Evolutionary conservation across 1,284 basidiomycete genomes (phyloP).

Genomic region (Athelia psychrophila): DNA sequence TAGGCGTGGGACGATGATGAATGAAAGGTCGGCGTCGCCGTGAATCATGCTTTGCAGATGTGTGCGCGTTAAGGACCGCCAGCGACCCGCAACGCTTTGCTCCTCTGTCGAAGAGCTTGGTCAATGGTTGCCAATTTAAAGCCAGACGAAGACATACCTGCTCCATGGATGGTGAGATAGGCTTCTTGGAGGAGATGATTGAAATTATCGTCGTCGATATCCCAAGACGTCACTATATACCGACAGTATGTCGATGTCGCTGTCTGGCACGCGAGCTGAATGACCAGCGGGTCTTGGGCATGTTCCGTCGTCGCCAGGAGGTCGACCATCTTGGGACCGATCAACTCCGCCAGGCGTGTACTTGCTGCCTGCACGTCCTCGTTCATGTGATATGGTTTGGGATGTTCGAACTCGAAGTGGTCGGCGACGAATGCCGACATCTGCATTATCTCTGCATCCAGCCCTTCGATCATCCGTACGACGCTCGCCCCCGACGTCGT

Average conservation of each 20-base stretch:
- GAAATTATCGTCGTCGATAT: slow-evolving; percentile 34
- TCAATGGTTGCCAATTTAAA: slow-evolving; percentile 1
- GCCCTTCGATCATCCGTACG: slow-evolving; percentile 36
- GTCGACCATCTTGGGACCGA: slow-evolving; percentile 33
- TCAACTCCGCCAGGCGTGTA: slow-evolving; percentile 28
- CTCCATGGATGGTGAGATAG: slow-evolving; percentile 41
- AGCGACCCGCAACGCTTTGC: slow-evolving; percentile 48
- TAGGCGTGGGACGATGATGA: slow-evolving; percentile 35
- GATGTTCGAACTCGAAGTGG: slow-evolving; percentile 30
- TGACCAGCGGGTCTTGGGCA: slow-evolving; percentile 38
- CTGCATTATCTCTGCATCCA: slow-evolving; percentile 51
- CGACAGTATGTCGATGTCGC: slow-evolving; percentile 43
- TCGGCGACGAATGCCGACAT: slow-evolving; percentile 46
- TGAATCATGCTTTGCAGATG: slow-evolving; percentile 37
- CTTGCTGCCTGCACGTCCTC: slow-evolving; percentile 29
- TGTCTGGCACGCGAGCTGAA: slow-evolving; percentile 54
- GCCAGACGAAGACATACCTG: slow-evolving; percentile 32
- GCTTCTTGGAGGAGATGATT: slow-evolving; percentile 34
- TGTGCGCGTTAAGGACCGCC: slow-evolving; percentile 48
- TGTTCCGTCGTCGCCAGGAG: slow-evolving; percentile 32
- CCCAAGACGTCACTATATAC: slow-evolving; percentile 45
- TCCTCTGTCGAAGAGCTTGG: slow-evolving; percentile 32
- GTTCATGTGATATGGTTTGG: slow-evolving; percentile 17
- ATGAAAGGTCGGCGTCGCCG: slow-evolving; percentile 12
- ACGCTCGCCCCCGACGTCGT: slow-evolving; percentile 45